A percentile compares a stretch with the other conserved stretches of the same genome.
Evolutionary conservation across 2,329 filamentous ascomycete genomes (phyloP).

Genomic region (Nemania sp.): DNA sequence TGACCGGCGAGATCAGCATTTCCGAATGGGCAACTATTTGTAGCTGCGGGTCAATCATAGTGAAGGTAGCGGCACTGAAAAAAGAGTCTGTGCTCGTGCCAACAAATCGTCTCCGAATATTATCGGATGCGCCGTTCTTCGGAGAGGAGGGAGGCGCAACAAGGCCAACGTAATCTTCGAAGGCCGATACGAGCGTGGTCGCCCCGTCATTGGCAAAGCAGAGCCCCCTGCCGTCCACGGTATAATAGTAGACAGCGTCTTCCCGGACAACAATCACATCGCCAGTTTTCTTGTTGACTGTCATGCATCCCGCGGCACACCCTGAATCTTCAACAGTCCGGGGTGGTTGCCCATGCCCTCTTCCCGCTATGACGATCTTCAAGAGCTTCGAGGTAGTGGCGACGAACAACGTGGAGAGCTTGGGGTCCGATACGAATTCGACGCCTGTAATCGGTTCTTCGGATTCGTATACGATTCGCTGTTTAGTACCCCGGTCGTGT

Average conservation of each 20-base stretch:
- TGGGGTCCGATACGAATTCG: constrained; percentile 67
- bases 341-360: constrained; percentile 85
- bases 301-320: constrained; percentile 94
- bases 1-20: constrained; percentile 77
- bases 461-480: constrained; percentile 93
- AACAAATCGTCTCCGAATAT: constrained; percentile 72
- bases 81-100: constrained; percentile 72
- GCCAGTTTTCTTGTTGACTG: constrained; percentile 74
- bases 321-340: constrained; percentile 87
- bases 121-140: constrained; percentile 57
- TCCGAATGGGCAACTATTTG: constrained; percentile 90
- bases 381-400: constrained; percentile 87
- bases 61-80: constrained; percentile 86
- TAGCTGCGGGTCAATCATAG: constrained; percentile 87
- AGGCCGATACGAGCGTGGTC: constrained; percentile 79
- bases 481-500: constrained; percentile 90
- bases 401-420: constrained; percentile 80
- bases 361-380: constrained; percentile 82
- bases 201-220: constrained; percentile 90
- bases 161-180: constrained; percentile 83
- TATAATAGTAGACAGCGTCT: constrained; percentile 95
- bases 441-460: constrained; percentile 95
- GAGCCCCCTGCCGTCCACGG: constrained; percentile 78
- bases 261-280: constrained; percentile 92
- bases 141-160: constrained; percentile 72